Conservation (phyloP, 2,329 filamentous ascomycete genomes). For the Aspergillus bombycis region DNA sequence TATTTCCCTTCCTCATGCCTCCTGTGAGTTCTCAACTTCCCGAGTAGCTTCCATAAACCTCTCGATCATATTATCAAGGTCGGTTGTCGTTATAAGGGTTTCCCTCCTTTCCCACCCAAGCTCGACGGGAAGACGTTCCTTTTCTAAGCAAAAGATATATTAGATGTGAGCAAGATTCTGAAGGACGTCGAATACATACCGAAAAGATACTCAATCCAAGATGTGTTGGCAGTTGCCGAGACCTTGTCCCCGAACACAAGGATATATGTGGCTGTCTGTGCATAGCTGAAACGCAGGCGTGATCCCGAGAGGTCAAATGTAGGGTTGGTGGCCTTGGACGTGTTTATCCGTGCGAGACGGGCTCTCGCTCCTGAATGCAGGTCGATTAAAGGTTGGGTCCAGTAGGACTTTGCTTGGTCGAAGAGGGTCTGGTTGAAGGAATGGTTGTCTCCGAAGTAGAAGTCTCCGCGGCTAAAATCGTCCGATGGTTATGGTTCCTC, state of each 20-base stretch:
- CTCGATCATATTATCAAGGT: background rate
- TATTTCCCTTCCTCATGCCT: background rate
- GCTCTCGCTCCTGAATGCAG: background rate
- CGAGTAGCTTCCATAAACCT: background rate
- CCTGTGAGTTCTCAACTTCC: background rate
- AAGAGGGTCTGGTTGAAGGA: conserved; percentile 1
- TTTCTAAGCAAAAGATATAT: background rate
- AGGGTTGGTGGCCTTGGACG: background rate
- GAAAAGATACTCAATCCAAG: background rate
- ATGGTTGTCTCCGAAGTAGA: background rate
- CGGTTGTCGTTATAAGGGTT: background rate
- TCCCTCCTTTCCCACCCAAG: background rate
- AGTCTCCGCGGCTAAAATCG: background rate
- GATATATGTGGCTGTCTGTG: background rate
- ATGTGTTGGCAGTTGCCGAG: background rate
- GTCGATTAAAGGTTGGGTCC: background rate
- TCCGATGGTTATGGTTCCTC: background rate
- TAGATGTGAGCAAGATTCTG: background rate
- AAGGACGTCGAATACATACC: background rate
- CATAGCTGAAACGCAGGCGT: background rate
- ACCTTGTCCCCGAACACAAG: background rate
- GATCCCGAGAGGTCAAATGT: background rate
- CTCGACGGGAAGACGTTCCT: background rate
- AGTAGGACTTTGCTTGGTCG: background rate
- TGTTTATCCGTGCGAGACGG: background rate